Evolutionary conservation across 208 protist species (phyloP).

Genomic region (Porcisia deanei): DNA sequence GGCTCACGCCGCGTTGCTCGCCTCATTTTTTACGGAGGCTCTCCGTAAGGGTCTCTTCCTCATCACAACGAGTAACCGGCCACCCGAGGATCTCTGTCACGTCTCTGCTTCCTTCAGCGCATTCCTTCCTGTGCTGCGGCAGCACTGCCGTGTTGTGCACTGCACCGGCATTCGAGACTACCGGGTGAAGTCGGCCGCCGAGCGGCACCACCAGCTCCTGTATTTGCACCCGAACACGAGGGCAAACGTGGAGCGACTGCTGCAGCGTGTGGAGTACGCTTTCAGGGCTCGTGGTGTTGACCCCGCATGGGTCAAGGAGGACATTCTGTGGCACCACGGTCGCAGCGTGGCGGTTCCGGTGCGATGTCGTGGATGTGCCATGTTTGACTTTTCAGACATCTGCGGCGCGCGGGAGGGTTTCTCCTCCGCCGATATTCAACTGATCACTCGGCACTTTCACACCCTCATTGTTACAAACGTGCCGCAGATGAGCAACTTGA

Average conservation of each 20-base stretch:
- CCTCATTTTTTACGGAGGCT: slow-evolving; percentile 76
- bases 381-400: slow-evolving; percentile 86
- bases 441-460: slow-evolving; percentile 72
- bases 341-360: slow-evolving; percentile 67
- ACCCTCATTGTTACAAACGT: slow-evolving; percentile 84
- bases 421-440: slow-evolving; percentile 71
- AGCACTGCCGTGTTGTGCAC: slow-evolving; percentile 72
- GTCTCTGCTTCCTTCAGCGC: slow-evolving; percentile 66
- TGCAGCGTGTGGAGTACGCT: slow-evolving; percentile 60
- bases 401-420: slow-evolving; percentile 53
- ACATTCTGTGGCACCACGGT: slow-evolving; percentile 65
- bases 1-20: slow-evolving; percentile 78
- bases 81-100: slow-evolving; percentile 70
- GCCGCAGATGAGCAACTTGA: slow-evolving; percentile 61
- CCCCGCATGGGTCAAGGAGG: slow-evolving; percentile 47
- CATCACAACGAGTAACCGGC: slow-evolving; percentile 87
- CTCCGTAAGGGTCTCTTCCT: slow-evolving; percentile 75
- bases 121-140: slow-evolving; percentile 63
- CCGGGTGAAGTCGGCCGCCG: slow-evolving; percentile 34
- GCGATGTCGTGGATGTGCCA: slow-evolving; percentile 61
- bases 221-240: slow-evolving; percentile 72
- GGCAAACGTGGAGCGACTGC: slow-evolving; percentile 42
- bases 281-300: slow-evolving; percentile 8
- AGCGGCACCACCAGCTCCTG: slow-evolving; percentile 46
- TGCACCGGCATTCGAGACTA: slow-evolving; percentile 61